Evolutionary conservation across 345 rosid species (phyloP).

Genomic region (Cardamine occulta): DNA sequence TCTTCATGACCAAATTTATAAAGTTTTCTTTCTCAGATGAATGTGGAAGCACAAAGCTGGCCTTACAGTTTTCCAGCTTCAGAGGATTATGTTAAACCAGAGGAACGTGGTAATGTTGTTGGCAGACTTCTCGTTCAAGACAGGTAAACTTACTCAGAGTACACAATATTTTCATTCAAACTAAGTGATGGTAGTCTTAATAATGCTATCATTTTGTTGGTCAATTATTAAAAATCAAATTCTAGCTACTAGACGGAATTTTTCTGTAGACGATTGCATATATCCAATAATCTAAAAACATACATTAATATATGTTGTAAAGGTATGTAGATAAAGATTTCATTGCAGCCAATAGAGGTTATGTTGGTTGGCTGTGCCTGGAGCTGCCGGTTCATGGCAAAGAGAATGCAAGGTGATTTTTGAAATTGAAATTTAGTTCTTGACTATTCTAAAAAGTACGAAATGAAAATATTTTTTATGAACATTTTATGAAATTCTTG

Average conservation of each 20-base stretch:
- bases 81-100: slow-evolving; percentile 70
- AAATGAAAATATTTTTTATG: too few relatives aligned
- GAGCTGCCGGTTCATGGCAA: slow-evolving; percentile 93
- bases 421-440: not conserved
- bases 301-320: not conserved
- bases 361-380: slow-evolving; percentile 83
- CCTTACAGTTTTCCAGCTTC: slow-evolving; percentile 91
- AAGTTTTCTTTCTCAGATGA: slow-evolving; percentile 50
- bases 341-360: slow-evolving; percentile 60
- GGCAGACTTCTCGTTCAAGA: slow-evolving; percentile 77
- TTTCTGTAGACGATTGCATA: not conserved
- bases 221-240: not conserved
- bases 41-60: slow-evolving; percentile 76
- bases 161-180: not conserved
- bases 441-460: not conserved
- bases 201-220: not conserved
- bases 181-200: not conserved
- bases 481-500: not conserved
- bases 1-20: not conserved
- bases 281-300: not conserved
- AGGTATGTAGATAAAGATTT: slow-evolving; percentile 52
- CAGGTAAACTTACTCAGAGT: slow-evolving; percentile 46
- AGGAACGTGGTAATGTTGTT: slow-evolving; percentile 67
- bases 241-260: not conserved
- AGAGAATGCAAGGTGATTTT: slow-evolving; percentile 72